A percentile compares a stretch with the other conserved stretches of the same genome.
Conservation (phyloP, 2,329 filamentous ascomycete genomes). For the Dactylellina parvicollis region DNA sequence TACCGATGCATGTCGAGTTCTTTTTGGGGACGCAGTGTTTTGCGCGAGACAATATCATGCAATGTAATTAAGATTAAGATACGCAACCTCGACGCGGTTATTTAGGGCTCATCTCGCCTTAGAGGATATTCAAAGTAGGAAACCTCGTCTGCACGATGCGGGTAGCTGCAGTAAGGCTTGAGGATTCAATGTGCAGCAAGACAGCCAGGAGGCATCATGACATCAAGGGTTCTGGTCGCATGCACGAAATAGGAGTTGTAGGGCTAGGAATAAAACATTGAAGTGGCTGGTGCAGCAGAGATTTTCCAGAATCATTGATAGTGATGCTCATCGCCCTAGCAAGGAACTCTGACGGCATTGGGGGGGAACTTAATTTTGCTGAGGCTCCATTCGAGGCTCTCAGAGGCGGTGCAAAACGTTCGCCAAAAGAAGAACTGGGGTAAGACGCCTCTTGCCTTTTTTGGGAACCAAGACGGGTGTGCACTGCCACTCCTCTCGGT, state of each 20-base stretch:
- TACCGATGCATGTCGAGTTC: too few species aligned
- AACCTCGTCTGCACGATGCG: slow-evolving; percentile 30
- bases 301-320: not conserved
- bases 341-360: slow-evolving; percentile 14
- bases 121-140: not conserved
- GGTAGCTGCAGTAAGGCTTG: slow-evolving; percentile 44
- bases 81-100: too few species aligned
- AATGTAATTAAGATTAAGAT: too few species aligned
- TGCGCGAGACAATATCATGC: too few species aligned
- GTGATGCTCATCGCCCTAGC: slow-evolving; percentile 22
- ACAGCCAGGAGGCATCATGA: slow-evolving; percentile 33
- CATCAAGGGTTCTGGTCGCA: slow-evolving; percentile 21
- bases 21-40: too few species aligned
- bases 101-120: too few species aligned
- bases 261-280: not conserved
- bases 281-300: slow-evolving; percentile 26
- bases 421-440: slow-evolving; percentile 28
- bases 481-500: slow-evolving; percentile 42
- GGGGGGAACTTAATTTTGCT: slow-evolving; percentile 15
- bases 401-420: slow-evolving; percentile 48
- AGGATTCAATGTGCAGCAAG: slow-evolving; percentile 25
- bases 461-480: slow-evolving; percentile 27
- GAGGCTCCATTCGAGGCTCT: slow-evolving; percentile 52
- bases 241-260: slow-evolving; percentile 14
- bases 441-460: slow-evolving; percentile 16